Percentiles rank a stretch among this genome's conserved stretches.
Conservation (phyloP, 2,329 filamentous ascomycete genomes). For the Cordyceps tenuipes region DNA sequence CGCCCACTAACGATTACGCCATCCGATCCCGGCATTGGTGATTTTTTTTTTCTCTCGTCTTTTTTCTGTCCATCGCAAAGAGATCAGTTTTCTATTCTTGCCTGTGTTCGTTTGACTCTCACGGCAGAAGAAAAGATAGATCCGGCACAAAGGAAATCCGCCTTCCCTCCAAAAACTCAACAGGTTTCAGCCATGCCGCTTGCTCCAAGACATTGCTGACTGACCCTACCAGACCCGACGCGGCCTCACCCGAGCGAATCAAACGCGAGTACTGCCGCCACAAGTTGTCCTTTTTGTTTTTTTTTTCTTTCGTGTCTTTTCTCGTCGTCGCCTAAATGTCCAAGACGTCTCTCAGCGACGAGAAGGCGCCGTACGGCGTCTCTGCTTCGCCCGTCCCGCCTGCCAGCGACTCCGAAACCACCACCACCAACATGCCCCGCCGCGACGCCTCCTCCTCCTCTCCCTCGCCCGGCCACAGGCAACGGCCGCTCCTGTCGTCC, state of each 20-base stretch:
- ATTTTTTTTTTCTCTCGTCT: background rate
- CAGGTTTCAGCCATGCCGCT: background rate
- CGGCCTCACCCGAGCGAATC: background rate
- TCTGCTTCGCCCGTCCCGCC: background rate
- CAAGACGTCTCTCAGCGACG: background rate
- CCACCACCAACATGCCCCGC: background rate
- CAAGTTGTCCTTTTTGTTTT: no score
- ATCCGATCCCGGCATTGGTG: conserved; percentile 11
- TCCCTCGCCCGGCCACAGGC: background rate
- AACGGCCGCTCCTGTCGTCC: background rate
- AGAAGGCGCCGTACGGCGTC: background rate
- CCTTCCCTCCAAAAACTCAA: background rate
- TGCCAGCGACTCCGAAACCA: background rate
- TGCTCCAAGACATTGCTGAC: background rate
- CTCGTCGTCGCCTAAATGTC: background rate
- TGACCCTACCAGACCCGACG: no score
- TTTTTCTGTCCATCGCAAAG: background rate
- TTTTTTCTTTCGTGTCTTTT: no score
- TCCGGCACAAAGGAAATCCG: background rate
- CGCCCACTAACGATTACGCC: conserved; percentile 3
- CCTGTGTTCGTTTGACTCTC: background rate
- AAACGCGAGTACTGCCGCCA: background rate
- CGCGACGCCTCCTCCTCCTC: background rate
- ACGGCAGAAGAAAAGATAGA: no score
- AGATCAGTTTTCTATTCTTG: background rate